phyloP scores from a whole-genome alignment of 2,329 filamentous ascomycete species.

The Capronia epimyces region DNA sequence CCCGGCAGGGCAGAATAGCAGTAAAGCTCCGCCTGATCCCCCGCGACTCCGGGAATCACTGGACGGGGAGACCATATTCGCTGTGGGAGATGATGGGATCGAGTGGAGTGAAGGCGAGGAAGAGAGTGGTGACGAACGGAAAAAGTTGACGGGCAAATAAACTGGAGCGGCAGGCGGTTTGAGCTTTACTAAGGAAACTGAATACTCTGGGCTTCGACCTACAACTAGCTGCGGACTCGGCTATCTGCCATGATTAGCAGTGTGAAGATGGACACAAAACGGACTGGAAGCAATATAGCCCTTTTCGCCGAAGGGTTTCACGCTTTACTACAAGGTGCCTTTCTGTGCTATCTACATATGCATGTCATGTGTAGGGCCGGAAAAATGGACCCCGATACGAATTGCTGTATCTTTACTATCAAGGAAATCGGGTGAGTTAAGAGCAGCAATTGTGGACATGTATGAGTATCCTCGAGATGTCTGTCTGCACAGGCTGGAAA shows the following conservation, averaged over 20 bases:
- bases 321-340: background rate
- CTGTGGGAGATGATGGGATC: constrained; percentile 79
- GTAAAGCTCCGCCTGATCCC: constrained; percentile 28
- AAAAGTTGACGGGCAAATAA: constrained; percentile 46
- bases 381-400: background rate
- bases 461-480: too few species aligned
- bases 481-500: too few species aligned
- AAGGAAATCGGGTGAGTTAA: background rate
- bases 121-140: constrained; percentile 51
- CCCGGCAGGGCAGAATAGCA: constrained; percentile 17
- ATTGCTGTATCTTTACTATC: background rate
- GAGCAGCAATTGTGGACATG: background rate
- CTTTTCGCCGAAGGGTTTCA: background rate
- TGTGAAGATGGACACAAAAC: background rate
- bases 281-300: background rate
- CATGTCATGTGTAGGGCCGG: background rate
- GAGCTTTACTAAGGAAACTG: background rate
- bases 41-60: constrained; percentile 54
- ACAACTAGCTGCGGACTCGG: background rate
- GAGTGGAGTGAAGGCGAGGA: constrained; percentile 72
- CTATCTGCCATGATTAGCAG: background rate
- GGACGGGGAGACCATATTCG: constrained; percentile 93
- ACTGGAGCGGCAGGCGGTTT: background rate
- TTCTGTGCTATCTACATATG: background rate
- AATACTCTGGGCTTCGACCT: too few species aligned